Base-by-base conservation (phyloP, 2,329 filamentous ascomycete species). In the Nectriaceae sp. region DNA sequence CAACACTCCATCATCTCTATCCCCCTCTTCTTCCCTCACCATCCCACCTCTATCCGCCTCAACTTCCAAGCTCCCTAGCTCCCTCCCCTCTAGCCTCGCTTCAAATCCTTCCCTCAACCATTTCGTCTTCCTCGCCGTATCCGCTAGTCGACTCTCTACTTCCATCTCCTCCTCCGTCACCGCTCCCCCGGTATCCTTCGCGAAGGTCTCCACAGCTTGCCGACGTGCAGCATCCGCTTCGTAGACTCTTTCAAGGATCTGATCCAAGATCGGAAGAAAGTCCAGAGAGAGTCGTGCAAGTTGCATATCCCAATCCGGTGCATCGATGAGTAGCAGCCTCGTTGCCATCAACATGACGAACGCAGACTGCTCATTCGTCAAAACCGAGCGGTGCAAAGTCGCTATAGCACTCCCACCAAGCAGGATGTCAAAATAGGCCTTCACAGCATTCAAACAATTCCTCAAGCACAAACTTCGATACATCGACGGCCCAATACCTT, bases 401-500 rank as follows among this genome's bases (percentile, higher is more conserved):
- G 47, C 57, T 20, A 64, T 61, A 2, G 65, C 45, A 2, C 66
- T 57, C 3, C 68, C 53, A 2, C 59, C 59, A 6, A 68, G 59
- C 13, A 70, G 42, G 5, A 65, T 56, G 19, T 59, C 58, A 21
- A 70, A 68, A 47, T 68, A 74, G 4, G 61, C 57, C 35, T 54
- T 59, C 13, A 65, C 64, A 33, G 70, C 66, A 20, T 64, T 49
- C 8, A 74, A 55, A 49, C 70, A 70, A 47, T 68, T 65, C 10
- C 61, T 54, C 42, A 75, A 62, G 37, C 67, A 68, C 43, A 69
- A 62, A 2, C 59, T 50, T 24, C 65, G 64, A 46, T 64, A 65
- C 5, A 57, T 55, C 18, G 61, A 57, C 4, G 56, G 57, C 3
- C 61, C 54, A 5, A 64, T 55, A 16, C 55, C 51, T 26, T 63